Conservation (phyloP, 2,329 filamentous ascomycete species). For the Uncinocarpus reesii region DNA sequence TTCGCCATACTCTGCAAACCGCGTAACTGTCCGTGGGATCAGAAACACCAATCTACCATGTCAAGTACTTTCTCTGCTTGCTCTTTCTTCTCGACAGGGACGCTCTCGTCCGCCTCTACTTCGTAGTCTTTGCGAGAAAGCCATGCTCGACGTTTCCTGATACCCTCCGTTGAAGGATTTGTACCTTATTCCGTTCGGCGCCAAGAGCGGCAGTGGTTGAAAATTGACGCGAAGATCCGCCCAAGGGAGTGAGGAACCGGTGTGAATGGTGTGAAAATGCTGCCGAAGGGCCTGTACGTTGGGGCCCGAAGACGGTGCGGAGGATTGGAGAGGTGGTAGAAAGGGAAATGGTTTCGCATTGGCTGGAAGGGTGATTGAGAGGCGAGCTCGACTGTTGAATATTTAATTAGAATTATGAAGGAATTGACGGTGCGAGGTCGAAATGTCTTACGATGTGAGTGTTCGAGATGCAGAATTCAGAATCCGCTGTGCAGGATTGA, state of each 20-base stretch:
- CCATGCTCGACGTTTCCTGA: constrained; percentile 53
- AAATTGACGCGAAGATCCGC: constrained; percentile 33
- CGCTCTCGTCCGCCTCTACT: constrained; percentile 45
- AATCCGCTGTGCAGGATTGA: not conserved
- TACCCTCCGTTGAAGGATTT: constrained; percentile 50
- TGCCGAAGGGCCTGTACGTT: constrained; percentile 13
- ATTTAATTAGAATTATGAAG: not conserved
- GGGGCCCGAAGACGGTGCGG: constrained; percentile 12
- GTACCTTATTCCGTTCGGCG: constrained; percentile 45
- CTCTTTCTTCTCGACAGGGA: constrained; percentile 44
- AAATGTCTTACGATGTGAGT: not conserved
- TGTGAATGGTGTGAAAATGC: constrained; percentile 3
- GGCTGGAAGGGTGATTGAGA: not conserved
- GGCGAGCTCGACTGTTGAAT: not conserved
- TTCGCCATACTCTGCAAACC: not conserved
- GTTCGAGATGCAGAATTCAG: not conserved
- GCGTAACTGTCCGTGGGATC: not conserved
- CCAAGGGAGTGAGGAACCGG: constrained; percentile 6
- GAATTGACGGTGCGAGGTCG: not conserved
- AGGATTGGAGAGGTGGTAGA: constrained; percentile 27
- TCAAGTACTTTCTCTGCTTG: constrained; percentile 45
- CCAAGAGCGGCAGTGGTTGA: constrained; percentile 36
- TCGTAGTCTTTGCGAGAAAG: constrained; percentile 45
- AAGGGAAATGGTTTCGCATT: constrained; percentile 28
- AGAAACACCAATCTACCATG: constrained; percentile 33